A percentile compares a stretch with the other conserved stretches of the same genome.
Evolutionary conservation across 148 eudicot genomes (phyloP).

Genomic region (Rhododendron simsii): DNA sequence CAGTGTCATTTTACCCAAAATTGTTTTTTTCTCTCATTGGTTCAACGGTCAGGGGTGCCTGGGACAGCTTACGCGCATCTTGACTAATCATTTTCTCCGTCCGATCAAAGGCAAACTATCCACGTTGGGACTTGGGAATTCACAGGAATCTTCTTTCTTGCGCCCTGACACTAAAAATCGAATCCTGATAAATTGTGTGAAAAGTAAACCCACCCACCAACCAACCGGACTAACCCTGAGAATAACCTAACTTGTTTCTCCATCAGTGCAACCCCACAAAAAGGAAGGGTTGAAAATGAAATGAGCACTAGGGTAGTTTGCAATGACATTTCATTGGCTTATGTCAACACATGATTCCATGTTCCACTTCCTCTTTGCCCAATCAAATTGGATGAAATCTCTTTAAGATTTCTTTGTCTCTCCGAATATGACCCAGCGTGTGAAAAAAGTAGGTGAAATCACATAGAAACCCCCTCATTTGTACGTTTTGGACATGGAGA

Average conservation of each 20-base stretch:
- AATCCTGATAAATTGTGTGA: too few species aligned
- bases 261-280: neutral
- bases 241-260: neutral
- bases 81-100: rapidly evolving
- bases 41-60: neutral
- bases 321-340: conserved; percentile 1
- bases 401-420: conserved; percentile 5
- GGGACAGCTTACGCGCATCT: too few species aligned
- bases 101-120: neutral
- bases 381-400: conserved; percentile 1
- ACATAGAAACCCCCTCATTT: too few species aligned
- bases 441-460: neutral
- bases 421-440: neutral
- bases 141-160: too few species aligned
- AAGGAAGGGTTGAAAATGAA: neutral
- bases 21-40: neutral
- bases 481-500: too few species aligned
- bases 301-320: conserved; percentile 1
- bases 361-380: conserved; percentile 5
- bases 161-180: neutral
- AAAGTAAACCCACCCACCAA: neutral
- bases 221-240: neutral
- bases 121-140: too few species aligned
- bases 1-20: neutral
- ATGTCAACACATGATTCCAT: conserved; percentile 3